Evolutionary conservation across 192 early-diverging fungal species (phyloP).

Genomic region (Mortierella hygrophila): DNA sequence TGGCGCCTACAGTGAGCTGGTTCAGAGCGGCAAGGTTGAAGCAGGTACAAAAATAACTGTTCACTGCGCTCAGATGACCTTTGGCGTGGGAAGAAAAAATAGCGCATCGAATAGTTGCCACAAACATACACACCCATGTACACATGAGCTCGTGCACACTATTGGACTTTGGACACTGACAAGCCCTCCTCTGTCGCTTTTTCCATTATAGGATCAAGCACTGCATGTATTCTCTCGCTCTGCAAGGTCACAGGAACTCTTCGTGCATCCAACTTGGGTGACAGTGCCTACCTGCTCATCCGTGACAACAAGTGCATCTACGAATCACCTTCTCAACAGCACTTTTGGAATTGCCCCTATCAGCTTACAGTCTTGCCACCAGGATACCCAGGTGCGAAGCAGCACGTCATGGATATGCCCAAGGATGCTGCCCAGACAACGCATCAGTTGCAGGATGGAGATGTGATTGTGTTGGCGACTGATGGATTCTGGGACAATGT

Average conservation of each 20-base stretch:
- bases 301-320: slow-evolving; percentile 66
- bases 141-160: too few relatives aligned
- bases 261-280: slow-evolving; percentile 67
- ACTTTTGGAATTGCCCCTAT: slow-evolving; percentile 76
- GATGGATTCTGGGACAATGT: slow-evolving; percentile 77
- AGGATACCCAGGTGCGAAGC: slow-evolving; percentile 62
- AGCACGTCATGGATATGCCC: slow-evolving; percentile 66
- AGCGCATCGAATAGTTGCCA: background rate
- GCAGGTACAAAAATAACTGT: slow-evolving; percentile 49
- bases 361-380: slow-evolving; percentile 70
- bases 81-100: background rate
- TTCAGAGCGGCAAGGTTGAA: slow-evolving; percentile 63
- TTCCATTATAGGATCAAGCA: slow-evolving; percentile 60
- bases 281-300: slow-evolving; percentile 69
- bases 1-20: slow-evolving; percentile 61
- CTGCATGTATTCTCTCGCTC: slow-evolving; percentile 69
- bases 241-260: slow-evolving; percentile 68
- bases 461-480: slow-evolving; percentile 69
- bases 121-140: background rate
- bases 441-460: slow-evolving; percentile 68
- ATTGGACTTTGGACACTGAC: too few relatives aligned
- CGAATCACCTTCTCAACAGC: slow-evolving; percentile 71
- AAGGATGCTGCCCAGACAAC: slow-evolving; percentile 66
- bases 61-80: background rate
- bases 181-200: background rate